These are phyloP conservation scores for Phytopythium cucurbitacearum DNA, from an alignment of 352 stramenopile species.

Conservation along the genomic window DNA sequence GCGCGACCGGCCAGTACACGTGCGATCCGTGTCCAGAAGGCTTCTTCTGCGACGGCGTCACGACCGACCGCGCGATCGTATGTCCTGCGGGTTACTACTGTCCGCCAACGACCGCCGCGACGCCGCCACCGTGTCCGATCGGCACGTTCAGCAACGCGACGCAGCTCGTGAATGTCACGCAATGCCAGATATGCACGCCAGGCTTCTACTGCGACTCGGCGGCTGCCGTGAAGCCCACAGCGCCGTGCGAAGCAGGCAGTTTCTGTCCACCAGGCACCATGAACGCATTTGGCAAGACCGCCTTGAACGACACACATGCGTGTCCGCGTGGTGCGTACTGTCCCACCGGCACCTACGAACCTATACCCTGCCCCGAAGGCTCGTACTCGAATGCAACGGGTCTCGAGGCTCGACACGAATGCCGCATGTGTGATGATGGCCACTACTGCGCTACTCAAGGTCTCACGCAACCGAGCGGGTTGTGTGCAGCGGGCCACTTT, in stretches of 20 bases:
- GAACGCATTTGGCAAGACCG: conserved; percentile 35
- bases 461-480: conserved; percentile 27
- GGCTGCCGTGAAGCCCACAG: conserved; percentile 19
- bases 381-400: conserved; percentile 56
- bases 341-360: conserved; percentile 55
- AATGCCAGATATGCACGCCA: conserved; percentile 36
- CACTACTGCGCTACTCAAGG: conserved; percentile 35
- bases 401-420: conserved; percentile 38
- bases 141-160: conserved; percentile 58
- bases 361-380: conserved; percentile 49
- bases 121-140: conserved; percentile 46
- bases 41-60: conserved; percentile 57
- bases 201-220: conserved; percentile 38
- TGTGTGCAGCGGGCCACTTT: conserved; percentile 34
- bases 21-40: conserved; percentile 54
- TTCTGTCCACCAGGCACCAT: conserved; percentile 49
- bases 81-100: conserved; percentile 51
- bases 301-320: conserved; percentile 23
- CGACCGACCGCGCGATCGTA: conserved; percentile 32
- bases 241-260: conserved; percentile 41
- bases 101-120: conserved; percentile 28
- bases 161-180: conserved; percentile 26
- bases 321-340: conserved; percentile 81
- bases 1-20: conserved; percentile 13
- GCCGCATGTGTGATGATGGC: conserved; percentile 52